Base-by-base conservation (phyloP, 768 basidiomycete species). In the Lentinula boryana region DNA sequence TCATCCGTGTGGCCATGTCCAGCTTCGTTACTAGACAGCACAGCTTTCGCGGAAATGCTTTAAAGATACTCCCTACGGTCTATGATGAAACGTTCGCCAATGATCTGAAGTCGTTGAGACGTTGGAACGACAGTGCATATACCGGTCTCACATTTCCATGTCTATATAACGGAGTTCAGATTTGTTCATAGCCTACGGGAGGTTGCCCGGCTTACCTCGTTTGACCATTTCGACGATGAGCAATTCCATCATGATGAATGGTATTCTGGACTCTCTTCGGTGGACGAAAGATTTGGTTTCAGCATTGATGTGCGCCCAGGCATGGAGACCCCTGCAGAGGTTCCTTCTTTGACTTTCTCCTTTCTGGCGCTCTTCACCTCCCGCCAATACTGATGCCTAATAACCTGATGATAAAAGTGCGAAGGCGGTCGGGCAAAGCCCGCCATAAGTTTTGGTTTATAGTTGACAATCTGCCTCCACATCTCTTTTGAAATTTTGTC, bases 401-500 rank as follows among this genome's bases (percentile, higher is more conserved):
- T 43, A 3, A 27, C 7, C 40, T 31, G 21, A 18, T 56, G 55
- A n/a, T 27, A 23, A 23, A 56, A 56, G 21, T 56, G 55, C 23
- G 55, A 56, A 12, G 55, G 55, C 15, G 40, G 55, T 9, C 55
- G 55, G 2, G 55, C 55, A n/a, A 56, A 56, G 4, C 55, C 36
- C 2, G 12, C 23, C 21, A 23, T 40, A n/a, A 56, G 55, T 35
- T 44, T 56, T 4, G 55, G 55, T 32, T 56, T 56, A 31, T 56
- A 56, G 43, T 23, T 23, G 4, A 56, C 55, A 56, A 40, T 44
- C 23, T 56, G 55, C 55, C 55, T 56, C 55, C 55, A 56, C 8
- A 13, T 27, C 12, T 56, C 55, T 27, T 56, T 56, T 7, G 36
- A 40, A 1, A 56, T 40, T 8, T 31, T n/a, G 4, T 4, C 5